Base-by-base conservation (phyloP, 768 basidiomycete genomes). In the Infundibulicybe gibba region DNA sequence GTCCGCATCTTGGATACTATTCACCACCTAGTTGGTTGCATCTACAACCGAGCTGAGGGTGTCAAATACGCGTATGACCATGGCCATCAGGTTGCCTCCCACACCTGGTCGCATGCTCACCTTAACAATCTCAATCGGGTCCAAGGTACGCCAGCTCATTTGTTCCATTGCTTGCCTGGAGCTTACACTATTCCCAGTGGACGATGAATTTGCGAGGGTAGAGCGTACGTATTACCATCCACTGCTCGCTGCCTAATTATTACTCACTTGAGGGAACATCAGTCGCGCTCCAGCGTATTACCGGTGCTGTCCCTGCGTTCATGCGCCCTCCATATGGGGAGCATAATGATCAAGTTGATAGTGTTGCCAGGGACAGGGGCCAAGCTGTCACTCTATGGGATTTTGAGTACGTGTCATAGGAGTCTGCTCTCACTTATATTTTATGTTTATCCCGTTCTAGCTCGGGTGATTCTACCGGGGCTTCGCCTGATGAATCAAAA, bases 31-130 rank as follows among this genome's bases (percentile, higher is more conserved):
- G 68, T 46, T n/a, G 58, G 51, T 13, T 74, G 71, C 53, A 74
- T 74, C 43, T 74, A 74, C 54, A 49, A 55, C 51, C n/a, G 45
- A 6, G 52, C 54, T 9, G 42, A 52, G 30, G 56, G 60, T 16
- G 60, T 74, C 51, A 67, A 66, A 41, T 65, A 67, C 48, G 70
- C 64, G 6, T 69, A 67, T 40, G 51, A 57, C 42, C 56, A 62
- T 15, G 73, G 71, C 8, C 74, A 76, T 49, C 69, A 70, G 52
- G 46, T 76, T 43, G 72, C 61, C 4, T 74, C 72, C 31, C 74
- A 76, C 48, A 75, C 74, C 4, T 76, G 74, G 74, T 55, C 54
- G 6, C 73, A 76, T 48, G 54, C 57, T 10, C 53, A 70, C 35
- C 57, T 75, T 3, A 52, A 57, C 1, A 58, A 52, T 2, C 61